A percentile compares a stretch with the other conserved stretches of the same genome.
Evolutionary conservation across 495 filamentous ascomycete genomes (phyloP).

Genomic region (Podospora anserina): DNA sequence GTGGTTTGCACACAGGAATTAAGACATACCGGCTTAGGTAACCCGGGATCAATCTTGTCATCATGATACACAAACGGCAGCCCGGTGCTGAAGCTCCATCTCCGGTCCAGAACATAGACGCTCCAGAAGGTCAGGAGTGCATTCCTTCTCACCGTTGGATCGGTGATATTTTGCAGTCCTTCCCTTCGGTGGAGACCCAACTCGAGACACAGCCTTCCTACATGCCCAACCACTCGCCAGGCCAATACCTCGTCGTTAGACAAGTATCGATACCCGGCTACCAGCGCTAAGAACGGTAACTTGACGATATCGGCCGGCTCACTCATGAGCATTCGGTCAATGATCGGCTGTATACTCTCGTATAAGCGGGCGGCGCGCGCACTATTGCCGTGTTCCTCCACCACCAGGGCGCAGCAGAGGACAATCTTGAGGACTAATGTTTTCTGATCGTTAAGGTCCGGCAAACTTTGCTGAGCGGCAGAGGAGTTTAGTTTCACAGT

Average conservation of each 20-base stretch:
- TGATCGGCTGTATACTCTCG: slow-evolving; percentile 63
- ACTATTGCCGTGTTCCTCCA: slow-evolving; percentile 74
- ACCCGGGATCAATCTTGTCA: slow-evolving; percentile 72
- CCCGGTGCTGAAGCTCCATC: slow-evolving; percentile 80
- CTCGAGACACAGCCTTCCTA: slow-evolving; percentile 73
- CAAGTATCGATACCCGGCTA: slow-evolving; percentile 81
- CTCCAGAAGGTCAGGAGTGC: slow-evolving; percentile 74
- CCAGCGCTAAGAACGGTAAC: slow-evolving; percentile 69
- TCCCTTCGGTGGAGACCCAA: slow-evolving; percentile 75
- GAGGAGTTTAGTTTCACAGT: slow-evolving; percentile 25
- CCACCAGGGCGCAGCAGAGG: slow-evolving; percentile 67
- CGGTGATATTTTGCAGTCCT: slow-evolving; percentile 61
- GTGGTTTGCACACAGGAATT: neutral
- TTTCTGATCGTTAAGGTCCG: slow-evolving; percentile 63
- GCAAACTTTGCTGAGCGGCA: slow-evolving; percentile 31
- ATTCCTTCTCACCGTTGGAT: slow-evolving; percentile 59
- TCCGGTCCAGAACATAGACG: slow-evolving; percentile 71
- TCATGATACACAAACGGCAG: slow-evolving; percentile 80
- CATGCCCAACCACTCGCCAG: slow-evolving; percentile 75
- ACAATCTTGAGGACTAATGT: slow-evolving; percentile 75
- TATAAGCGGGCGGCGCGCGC: slow-evolving; percentile 67
- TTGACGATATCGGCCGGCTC: slow-evolving; percentile 63
- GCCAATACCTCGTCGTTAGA: slow-evolving; percentile 75
- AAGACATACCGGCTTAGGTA: slow-evolving; percentile 69
- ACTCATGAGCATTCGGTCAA: slow-evolving; percentile 64